Evolutionary conservation across 2,329 filamentous ascomycete species (phyloP).

Genomic region (Clathrospora elynae): DNA sequence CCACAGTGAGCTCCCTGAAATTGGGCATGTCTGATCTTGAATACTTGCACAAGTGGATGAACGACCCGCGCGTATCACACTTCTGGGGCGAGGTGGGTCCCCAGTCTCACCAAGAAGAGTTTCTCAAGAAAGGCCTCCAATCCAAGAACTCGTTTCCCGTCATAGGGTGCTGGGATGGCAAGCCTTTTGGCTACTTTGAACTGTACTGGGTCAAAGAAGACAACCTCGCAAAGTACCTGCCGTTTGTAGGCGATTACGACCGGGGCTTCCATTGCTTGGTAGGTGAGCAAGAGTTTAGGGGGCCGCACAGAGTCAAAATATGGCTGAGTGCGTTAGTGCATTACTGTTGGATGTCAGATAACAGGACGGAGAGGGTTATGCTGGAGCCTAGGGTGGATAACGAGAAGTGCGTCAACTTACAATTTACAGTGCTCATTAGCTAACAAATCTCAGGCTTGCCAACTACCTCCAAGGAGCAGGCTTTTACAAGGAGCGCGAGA

Average conservation of each 20-base stretch:
- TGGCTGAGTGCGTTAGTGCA: conserved; percentile 91
- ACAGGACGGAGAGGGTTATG: conserved; percentile 79
- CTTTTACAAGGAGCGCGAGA: conserved; percentile 84
- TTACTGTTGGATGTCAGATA: conserved; percentile 77
- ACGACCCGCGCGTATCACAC: conserved; percentile 77
- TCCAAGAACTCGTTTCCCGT: conserved; percentile 82
- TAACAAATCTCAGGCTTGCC: conserved; percentile 61
- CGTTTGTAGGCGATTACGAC: conserved; percentile 77
- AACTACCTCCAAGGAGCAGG: conserved; percentile 73
- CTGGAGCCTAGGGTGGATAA: conserved; percentile 94
- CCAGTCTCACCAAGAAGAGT: conserved; percentile 64
- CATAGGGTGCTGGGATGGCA: conserved; percentile 91
- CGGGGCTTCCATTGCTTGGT: conserved; percentile 86
- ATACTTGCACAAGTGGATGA: conserved; percentile 86
- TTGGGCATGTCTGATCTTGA: conserved; percentile 62
- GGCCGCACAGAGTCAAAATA: conserved; percentile 71
- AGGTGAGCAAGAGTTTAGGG: conserved; percentile 89
- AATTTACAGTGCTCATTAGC: neutral
- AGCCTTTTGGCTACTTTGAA: conserved; percentile 97
- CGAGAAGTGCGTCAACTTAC: conserved; percentile 66
- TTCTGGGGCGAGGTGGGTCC: conserved; percentile 77
- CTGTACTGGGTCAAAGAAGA: conserved; percentile 99
- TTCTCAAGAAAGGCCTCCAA: conserved; percentile 69
- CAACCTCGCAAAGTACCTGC: conserved; percentile 70
- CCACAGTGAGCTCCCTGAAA: conserved; percentile 38